Evolutionary conservation across 2,329 filamentous ascomycete genomes (phyloP), one percentile per base, ranked within the genome.

Genomic region (Pseudocercospora macadamiae): DNA sequence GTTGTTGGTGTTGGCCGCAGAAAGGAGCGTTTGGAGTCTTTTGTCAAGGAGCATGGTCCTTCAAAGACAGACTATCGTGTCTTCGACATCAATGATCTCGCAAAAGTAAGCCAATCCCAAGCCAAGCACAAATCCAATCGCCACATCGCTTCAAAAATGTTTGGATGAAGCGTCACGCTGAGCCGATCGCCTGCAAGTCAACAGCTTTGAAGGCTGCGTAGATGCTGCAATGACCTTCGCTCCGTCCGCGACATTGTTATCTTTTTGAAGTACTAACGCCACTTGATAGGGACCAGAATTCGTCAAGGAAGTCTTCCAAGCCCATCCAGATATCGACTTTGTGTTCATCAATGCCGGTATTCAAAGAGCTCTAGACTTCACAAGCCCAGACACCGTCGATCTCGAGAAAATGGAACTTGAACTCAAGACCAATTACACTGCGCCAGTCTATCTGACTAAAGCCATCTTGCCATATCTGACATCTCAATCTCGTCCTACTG

Each of bases 311-410:
- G 66, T 80, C 51, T 79, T 74, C 34, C 68, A 68, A 23, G 71
- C 74, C 45, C 77, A 83, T 62, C 77, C 80, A 0, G 80, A 82
- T 58, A 70, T 83, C 5, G 81, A 83, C 66, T 78, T 76, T 57
- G 68, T 83, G 30, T 75, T 83, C 61, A 66, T 83, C 48, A 83
- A 83, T 69, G 77, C 79, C 0, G 81, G 81, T 18, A 79, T 83
- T 44, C 81, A 83, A 66, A 74, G 80, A 7, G 72, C 73, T 8
- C 76, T 81, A 59, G 75, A 83, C 66, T 82, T 82, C 64, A 73
- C 76, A 19, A 75, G 81, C 44, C 80, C 80, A 1, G 74, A 78
- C 3, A 76, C 71, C 2, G 73, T 83, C 45, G 76, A 83, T 59
- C 66, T 83, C 4, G 65, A 71, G 5, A 61, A 70, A 0, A 64